phyloP scores from a whole-genome alignment of 257 asterid species.

The Fraxinus excelsior region DNA sequence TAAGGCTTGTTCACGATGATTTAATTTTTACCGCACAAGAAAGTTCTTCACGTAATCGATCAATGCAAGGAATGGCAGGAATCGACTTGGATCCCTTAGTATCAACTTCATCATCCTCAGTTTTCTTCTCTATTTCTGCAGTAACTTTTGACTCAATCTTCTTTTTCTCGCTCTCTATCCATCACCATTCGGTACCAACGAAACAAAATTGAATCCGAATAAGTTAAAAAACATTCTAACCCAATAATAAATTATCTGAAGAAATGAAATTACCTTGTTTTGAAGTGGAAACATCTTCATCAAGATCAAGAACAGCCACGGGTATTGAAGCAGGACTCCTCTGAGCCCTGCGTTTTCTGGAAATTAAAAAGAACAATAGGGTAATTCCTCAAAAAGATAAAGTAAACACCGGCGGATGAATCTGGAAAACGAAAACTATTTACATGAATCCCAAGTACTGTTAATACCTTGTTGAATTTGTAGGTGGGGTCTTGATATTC shows the following conservation, averaged over 20 bases:
- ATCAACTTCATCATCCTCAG: not conserved
- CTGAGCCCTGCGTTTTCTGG: conserved; percentile 47
- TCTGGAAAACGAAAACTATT: not conserved
- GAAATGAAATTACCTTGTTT: conserved; percentile 43
- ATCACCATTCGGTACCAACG: not conserved
- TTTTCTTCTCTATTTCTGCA: not conserved
- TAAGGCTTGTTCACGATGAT: not conserved
- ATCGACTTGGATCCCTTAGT: not conserved
- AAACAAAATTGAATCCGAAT: not conserved
- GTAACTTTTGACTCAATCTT: not conserved
- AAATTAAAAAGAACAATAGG: not conserved
- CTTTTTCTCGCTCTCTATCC: not conserved
- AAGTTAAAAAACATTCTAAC: not conserved
- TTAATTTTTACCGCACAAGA: conserved; percentile 79
- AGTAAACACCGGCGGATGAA: not conserved
- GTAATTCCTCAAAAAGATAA: not conserved
- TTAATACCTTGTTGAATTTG: conserved; percentile 77
- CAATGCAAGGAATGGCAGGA: conserved; percentile 70
- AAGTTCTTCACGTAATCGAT: conserved; percentile 91
- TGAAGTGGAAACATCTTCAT: conserved; percentile 36
- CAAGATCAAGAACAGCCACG: conserved; percentile 18
- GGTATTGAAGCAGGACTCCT: conserved; percentile 49
- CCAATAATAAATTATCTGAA: not conserved
- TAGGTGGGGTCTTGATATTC: conserved; percentile 60
- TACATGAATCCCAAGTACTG: not conserved